phyloP scores from a whole-genome alignment of 306 rosid genomes.

The Lathyrus aphaca region DNA sequence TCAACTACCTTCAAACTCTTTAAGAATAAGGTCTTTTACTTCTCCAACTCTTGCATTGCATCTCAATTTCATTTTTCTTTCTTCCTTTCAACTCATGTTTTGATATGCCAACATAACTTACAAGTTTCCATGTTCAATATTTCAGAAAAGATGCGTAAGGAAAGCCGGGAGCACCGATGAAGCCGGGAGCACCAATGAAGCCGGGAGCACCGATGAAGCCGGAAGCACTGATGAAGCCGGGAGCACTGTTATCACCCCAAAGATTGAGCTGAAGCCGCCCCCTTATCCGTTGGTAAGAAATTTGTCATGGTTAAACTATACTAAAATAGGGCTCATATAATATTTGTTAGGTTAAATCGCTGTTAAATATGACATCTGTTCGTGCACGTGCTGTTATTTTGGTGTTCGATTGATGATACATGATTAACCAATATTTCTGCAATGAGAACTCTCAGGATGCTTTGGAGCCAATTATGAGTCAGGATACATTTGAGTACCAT shows the following conservation, averaged over 20 bases:
- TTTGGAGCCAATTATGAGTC: constrained; percentile 88
- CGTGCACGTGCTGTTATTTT: constrained; percentile 6
- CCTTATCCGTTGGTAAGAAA: constrained; percentile 77
- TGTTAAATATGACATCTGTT: no score
- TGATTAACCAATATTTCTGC: constrained; percentile 8
- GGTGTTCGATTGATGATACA: constrained; percentile 7
- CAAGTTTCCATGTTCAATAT: constrained; percentile 5
- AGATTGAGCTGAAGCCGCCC: constrained; percentile 80
- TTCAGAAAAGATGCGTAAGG: constrained; percentile 55
- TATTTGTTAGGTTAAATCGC: no score
- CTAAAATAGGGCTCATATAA: no score
- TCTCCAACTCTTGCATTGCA: background rate
- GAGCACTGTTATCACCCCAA: constrained; percentile 48
- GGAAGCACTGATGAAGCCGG: no score
- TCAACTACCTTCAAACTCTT: constrained; percentile 38
- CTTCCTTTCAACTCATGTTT: no score
- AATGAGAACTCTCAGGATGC: constrained; percentile 61
- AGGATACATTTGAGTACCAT: constrained; percentile 75
- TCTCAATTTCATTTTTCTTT: background rate
- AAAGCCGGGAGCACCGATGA: constrained; percentile 41
- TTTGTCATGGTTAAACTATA: no score
- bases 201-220: no score
- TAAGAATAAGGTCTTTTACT: constrained; percentile 50
- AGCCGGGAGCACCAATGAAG: no score
- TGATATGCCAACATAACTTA: no score